phyloP scores from a whole-genome alignment of 2,329 filamentous ascomycete species.

The Microdochium bolleyi region DNA sequence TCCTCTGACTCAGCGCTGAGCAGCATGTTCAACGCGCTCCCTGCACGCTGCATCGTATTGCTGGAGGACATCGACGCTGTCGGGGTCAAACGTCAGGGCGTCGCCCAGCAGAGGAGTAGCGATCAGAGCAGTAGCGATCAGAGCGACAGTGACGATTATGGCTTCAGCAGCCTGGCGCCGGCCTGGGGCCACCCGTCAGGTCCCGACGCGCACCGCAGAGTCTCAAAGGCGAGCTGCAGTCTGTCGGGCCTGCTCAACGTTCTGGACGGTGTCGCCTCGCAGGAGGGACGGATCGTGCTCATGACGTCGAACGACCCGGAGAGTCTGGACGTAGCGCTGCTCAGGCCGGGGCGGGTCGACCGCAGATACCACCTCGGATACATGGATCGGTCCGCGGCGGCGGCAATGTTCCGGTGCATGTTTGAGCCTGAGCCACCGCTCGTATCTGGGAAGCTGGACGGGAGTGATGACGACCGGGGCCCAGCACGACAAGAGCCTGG shows the following conservation, averaged over 20 bases:
- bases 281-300: conserved; percentile 63
- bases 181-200: not conserved
- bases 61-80: conserved; percentile 50
- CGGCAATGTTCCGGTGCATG: conserved; percentile 39
- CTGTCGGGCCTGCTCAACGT: conserved; percentile 62
- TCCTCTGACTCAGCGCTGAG: conserved; percentile 18
- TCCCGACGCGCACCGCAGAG: not conserved
- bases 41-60: conserved; percentile 34
- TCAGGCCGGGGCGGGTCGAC: conserved; percentile 61
- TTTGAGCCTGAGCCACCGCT: conserved; percentile 23
- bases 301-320: conserved; percentile 67
- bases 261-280: conserved; percentile 61
- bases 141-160: not conserved
- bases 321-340: conserved; percentile 54
- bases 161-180: not conserved
- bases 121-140: conserved; percentile 1
- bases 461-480: not conserved
- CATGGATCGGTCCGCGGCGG: conserved; percentile 32
- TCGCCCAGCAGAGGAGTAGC: conserved; percentile 11
- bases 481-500: not conserved
- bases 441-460: not conserved
- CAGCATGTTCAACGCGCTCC: conserved; percentile 21
- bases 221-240: conserved; percentile 26
- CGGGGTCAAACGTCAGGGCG: conserved; percentile 28
- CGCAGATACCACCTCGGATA: conserved; percentile 50